Evolutionary conservation across 306 rosid species (phyloP), one percentile per base, ranked within the genome.

Genomic region (Rosa chinensis): DNA sequence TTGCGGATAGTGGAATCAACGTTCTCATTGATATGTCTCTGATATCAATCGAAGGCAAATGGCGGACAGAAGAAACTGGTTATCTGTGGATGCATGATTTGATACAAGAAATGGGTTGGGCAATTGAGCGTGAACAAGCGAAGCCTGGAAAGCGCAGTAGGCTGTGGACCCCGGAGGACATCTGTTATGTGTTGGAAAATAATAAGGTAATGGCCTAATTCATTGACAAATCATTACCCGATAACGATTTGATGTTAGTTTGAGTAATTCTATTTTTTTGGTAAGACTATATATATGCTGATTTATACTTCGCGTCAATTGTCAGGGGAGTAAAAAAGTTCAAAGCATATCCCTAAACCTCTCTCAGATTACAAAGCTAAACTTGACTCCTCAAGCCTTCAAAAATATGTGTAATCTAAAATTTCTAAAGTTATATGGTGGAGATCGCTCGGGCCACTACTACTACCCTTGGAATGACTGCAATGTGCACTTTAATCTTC

Each of bases 371-470:
- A 3, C 5, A 13, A 25, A 20, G 47, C 1, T 78, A 10, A 2
- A 16, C 1, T 53, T 77, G 40, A 66, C 70, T 74, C 87, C 74
- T 68, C 25, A 10, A 10, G 67, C 77, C 66, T 85, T 82, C 45
- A 55, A 43, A 66, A 43, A 5, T 2, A 76, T 85, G 86, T 62
- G 39, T 64, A 74, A 82, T 8, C 72, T 86, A 43, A 79, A 69
- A 73, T 17, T 82, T 17, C 82, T 85, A 0, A 56, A 42, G 52
- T 23, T 66, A 62, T 9, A 55, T 23, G 32, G 10, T 64, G 18
- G 13, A 25, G 68, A 12, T 62, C n/a, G 58, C 8, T 28, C 32
- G 17, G 52, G 2, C 49, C 3, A 20, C 62, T 6, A 2, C 10
- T 53, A 2, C 4, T 4, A 11, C n/a, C 2, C 16, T 20, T 11